phyloP scores from a whole-genome alignment of 345 rosid genomes.

The Turnera subulata region DNA sequence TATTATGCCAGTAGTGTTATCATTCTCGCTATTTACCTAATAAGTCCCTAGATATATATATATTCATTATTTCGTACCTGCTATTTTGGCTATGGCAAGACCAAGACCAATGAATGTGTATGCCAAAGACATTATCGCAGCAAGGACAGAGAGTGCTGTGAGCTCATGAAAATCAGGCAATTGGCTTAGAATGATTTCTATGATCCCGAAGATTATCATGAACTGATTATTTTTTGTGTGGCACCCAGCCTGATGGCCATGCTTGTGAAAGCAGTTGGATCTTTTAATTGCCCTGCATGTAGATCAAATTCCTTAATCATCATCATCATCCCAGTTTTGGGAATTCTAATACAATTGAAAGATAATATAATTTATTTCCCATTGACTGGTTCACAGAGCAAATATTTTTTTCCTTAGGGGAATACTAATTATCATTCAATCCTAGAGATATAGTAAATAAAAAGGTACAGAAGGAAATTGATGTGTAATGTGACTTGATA shows the following conservation, averaged over 20 bases:
- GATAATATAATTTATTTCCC: no score
- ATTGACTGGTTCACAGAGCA: no score
- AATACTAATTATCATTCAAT: no score
- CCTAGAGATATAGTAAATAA: no score
- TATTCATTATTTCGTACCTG: constrained; percentile 1
- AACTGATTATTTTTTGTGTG: constrained; percentile 15
- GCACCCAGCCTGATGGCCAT: constrained; percentile 23
- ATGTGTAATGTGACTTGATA: no score
- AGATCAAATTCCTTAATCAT: neutral
- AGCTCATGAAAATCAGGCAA: constrained; percentile 23
- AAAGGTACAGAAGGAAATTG: no score
- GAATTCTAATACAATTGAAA: no score
- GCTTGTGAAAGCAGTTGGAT: constrained; percentile 22
- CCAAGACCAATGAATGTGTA: constrained; percentile 23
- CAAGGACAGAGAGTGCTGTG: constrained; percentile 16
- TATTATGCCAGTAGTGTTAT: neutral
- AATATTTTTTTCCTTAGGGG: no score
- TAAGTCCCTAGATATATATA: no score
- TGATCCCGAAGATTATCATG: constrained; percentile 21
- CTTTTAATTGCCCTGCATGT: constrained; percentile 13
- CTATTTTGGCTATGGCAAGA: constrained; percentile 23
- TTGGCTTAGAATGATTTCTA: constrained; percentile 18
- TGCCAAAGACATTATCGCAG: constrained; percentile 24
- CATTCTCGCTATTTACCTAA: no score
- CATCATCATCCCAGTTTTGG: neutral